Percentiles rank a stretch among this genome's conserved stretches.
These are phyloP conservation scores for Mycena kentingensis DNA, from an alignment of 768 basidiomycete species.

Conservation along the genomic window DNA sequence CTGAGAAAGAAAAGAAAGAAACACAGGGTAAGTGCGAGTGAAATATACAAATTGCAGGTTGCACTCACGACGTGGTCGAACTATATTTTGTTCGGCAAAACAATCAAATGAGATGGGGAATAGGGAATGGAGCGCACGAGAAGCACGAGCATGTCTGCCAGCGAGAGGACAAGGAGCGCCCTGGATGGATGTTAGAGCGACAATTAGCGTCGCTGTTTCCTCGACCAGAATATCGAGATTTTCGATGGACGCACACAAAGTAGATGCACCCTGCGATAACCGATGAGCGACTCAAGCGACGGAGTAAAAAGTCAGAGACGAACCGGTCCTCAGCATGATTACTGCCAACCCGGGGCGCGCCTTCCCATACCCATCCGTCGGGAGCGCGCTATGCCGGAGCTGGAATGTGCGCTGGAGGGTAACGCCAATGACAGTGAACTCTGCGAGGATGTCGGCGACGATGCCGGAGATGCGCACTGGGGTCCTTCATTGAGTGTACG, in stretches of 20 bases:
- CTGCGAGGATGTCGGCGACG: slow-evolving; percentile 31
- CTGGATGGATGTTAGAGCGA: too few species aligned
- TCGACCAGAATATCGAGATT: background rate
- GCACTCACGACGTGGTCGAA: slow-evolving; percentile 29
- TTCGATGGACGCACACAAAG: slow-evolving; percentile 25
- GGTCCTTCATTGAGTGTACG: too few species aligned
- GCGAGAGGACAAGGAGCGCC: slow-evolving; percentile 32
- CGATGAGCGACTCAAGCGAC: background rate
- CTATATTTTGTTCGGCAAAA: slow-evolving; percentile 1
- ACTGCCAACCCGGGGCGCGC: slow-evolving; percentile 28
- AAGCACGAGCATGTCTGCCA: slow-evolving; percentile 35
- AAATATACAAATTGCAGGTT: background rate
- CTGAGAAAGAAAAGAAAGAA: too few species aligned
- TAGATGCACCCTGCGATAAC: slow-evolving; percentile 25
- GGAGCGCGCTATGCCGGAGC: slow-evolving; percentile 25
- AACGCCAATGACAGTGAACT: slow-evolving; percentile 32
- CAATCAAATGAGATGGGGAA: background rate
- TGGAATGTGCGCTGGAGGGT: slow-evolving; percentile 30
- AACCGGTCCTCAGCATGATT: slow-evolving; percentile 30
- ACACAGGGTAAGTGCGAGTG: slow-evolving; percentile 23
- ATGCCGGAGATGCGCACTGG: slow-evolving; percentile 34
- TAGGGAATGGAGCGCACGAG: slow-evolving; percentile 1
- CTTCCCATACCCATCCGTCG: slow-evolving; percentile 13
- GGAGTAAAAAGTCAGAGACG: background rate
- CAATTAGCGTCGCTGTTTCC: too few species aligned